Base-by-base conservation (phyloP, 2,329 filamentous ascomycete species). In the Nigrospora osmanthi region DNA sequence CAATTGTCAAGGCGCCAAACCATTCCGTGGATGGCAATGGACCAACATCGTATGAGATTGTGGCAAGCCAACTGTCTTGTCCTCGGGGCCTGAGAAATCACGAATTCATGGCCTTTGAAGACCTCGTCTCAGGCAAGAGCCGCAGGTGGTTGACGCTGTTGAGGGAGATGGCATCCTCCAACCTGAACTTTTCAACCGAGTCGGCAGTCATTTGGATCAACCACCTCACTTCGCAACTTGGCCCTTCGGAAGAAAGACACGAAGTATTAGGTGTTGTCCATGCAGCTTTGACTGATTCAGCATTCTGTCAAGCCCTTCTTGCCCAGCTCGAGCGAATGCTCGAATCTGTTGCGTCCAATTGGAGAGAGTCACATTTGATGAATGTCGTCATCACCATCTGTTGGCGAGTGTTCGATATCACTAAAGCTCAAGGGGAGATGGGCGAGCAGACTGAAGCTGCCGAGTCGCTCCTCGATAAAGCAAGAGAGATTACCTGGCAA, bases 361-460 rank as follows among this genome's bases (percentile, higher is more conserved):
- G 79, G 75, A 68, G 80, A 0, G 81, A 86, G 48, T 64, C 62
- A 0, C 59, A 76, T 42, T 68, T 70, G 13, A 83, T 86, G 78
- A 72, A 78, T 5, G 66, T 73, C 0, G 44, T 84, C 2, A 67
- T 83, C 6, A 75, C 68, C 0, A 51, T 85, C 0, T 53, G 65
- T 0, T 54, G 79, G 1, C 69, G 75, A 2, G 52, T 58, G 1
- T 68, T 54, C 42, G 51, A 40, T 17, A 52, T 58, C 31, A 53
- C 46, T 6, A 19, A 15, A 4, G 37, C 39, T 6, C 48, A 45
- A 13, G 35, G 48, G 3, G 39, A 38, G 48, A 5, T 32, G 39
- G 1, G 44, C 45, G 7, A 40, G 28, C 34, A 2, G 45, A 53
- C 10, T 14, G 34, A 0, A 11, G 48, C 38, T 1, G 61, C 64